Evolutionary conservation across 2,329 filamentous ascomycete species (phyloP).

Genomic region (Zymoseptoria passerinii): DNA sequence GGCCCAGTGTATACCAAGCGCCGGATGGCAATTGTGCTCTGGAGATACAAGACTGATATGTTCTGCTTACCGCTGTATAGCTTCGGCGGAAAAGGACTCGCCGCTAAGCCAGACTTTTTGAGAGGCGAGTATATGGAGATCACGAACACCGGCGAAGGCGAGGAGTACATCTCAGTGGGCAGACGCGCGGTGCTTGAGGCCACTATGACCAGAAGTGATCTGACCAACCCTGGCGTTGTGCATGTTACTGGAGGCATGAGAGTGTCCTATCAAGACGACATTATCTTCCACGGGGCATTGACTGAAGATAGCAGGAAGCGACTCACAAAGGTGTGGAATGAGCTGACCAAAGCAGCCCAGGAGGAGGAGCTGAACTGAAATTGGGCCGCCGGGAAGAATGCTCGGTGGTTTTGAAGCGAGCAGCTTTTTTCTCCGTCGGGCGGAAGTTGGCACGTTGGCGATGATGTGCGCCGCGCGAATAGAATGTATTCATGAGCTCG

Average conservation of each 20-base stretch:
- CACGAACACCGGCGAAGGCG: background rate
- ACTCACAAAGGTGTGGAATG: background rate
- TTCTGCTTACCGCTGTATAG: slow-evolving; percentile 4
- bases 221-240: background rate
- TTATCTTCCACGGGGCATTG: background rate
- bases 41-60: slow-evolving; percentile 1
- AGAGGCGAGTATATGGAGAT: background rate
- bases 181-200: background rate
- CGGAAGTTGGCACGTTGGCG: too few species aligned
- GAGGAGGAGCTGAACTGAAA: background rate
- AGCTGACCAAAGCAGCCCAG: background rate
- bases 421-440: too few species aligned
- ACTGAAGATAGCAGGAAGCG: background rate
- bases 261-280: slow-evolving; percentile 1
- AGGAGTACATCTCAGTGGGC: background rate
- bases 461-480: too few species aligned
- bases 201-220: background rate
- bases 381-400: background rate
- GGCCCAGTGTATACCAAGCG: slow-evolving; percentile 3
- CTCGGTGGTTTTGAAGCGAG: background rate
- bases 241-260: background rate
- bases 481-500: too few species aligned
- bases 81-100: background rate
- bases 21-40: slow-evolving; percentile 5
- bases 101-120: background rate